Base-by-base conservation (phyloP, 1,139 yeast genomes). In the Debaryomyces nepalensis region DNA sequence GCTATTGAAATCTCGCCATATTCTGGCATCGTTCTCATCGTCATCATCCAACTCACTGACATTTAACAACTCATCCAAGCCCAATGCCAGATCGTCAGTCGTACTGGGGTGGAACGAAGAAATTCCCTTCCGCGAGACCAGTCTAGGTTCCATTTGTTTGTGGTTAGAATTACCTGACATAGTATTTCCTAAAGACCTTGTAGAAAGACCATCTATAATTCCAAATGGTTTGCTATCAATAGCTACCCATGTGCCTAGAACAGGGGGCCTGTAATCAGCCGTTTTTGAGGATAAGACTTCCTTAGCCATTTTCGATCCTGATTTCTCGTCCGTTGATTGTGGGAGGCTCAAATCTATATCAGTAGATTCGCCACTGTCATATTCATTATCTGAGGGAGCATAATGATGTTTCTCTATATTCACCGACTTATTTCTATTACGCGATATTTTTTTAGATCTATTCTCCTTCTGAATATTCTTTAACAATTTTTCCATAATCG, bases 241-340 rank as follows among this genome's bases (percentile, higher is more conserved):
- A 20, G 96, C 87, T 10, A 84, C 81, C 96, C 98, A 93, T 1
- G 96, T 85, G 0, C 97, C 98, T 45, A 93, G 70, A 19, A 88
- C 79, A 2, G 99, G 99, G 2, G 98, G 97, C 42, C 96, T 71
- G 47, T 91, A 82, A 43, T 91, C 91, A 21, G 87, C 84, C 5
- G 86, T 83, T 40, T 90, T 85, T 1, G 95, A 84, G 6, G 96
- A 85, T 15, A 93, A 75, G 9, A 93, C 89, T 61, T 93, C 98
- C 50, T 93, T 90, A 2, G 93, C 91, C 47, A 87, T 81, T 51
- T 85, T 83, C 6, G 89, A 81, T 1, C 90, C 95, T 26, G 82
- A 65, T 33, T 65, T 70, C 40, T 70, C 73, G 42, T 77, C 72
- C 9, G 80, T 72, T 5, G 85, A 77, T 4, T 82, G 78, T 12